Evolutionary conservation across 345 rosid genomes (phyloP).

Genomic region (Euphorbia lathyris): DNA sequence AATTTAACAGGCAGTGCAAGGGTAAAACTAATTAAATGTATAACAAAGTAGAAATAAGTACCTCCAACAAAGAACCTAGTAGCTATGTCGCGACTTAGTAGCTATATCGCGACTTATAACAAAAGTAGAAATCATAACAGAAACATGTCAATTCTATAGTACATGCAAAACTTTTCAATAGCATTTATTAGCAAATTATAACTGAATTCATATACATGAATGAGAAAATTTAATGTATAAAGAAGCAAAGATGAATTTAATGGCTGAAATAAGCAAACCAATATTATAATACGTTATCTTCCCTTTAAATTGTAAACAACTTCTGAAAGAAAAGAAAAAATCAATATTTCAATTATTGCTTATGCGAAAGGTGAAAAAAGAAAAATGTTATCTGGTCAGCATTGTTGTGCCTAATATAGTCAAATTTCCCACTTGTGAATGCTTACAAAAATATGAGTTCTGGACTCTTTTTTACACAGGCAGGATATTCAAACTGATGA

Average conservation of each 20-base stretch:
- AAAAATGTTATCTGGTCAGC: slow-evolving; percentile 6
- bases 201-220: background rate
- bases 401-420: slow-evolving; percentile 19
- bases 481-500: too few relatives aligned
- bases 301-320: background rate
- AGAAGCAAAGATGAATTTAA: background rate
- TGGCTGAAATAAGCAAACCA: slow-evolving; percentile 12
- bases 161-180: too few relatives aligned
- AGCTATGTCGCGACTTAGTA: too few relatives aligned
- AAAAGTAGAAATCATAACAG: too few relatives aligned
- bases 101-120: too few relatives aligned
- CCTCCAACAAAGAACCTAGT: too few relatives aligned
- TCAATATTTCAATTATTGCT: slow-evolving; percentile 7
- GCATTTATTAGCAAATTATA: too few relatives aligned
- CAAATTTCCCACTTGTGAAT: slow-evolving; percentile 23
- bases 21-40: too few relatives aligned
- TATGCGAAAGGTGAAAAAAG: background rate
- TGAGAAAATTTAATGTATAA: background rate
- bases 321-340: background rate
- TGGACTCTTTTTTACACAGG: slow-evolving; percentile 6
- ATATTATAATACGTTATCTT: background rate
- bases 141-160: too few relatives aligned
- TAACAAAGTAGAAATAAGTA: too few relatives aligned
- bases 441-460: slow-evolving; percentile 5
- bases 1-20: too few relatives aligned